Evolutionary conservation across 148 eudicot genomes (phyloP), one percentile per base, ranked within the genome.

Genomic region (Drosera capensis): DNA sequence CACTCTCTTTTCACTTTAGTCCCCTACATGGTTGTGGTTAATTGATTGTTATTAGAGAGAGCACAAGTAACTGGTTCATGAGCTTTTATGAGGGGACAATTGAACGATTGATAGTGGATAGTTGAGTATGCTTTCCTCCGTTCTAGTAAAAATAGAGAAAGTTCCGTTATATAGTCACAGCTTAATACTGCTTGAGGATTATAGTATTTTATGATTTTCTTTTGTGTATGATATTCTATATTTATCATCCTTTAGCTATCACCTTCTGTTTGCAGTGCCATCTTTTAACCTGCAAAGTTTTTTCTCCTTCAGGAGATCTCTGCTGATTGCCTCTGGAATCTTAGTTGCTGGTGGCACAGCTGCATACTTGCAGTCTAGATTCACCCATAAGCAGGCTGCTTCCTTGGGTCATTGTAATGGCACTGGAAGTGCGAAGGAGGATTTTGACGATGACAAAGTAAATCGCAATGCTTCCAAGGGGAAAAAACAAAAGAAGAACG

Each of bases 271-370:
- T 34, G 6, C 13, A 34, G 38, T 9, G n/a, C 38, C 38, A 34
- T 34, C 5, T 34, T 57, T 14, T 13, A 12, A 7, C 48, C 25
- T 34, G 36, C 34, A 8, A 45, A 15, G 44, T 26, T 28, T 21
- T 18, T 40, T 61, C n/a, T 37, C 41, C 40, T 66, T 46, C 76
- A 90, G 97, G 80, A 90, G 78, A 62, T 65, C 86, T 48, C 46
- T 90, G 36, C 60, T 90, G 58, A 51, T 90, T 66, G 93, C 97
- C 23, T 63, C 95, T 54, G 81, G 93, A 23, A 60, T 84, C 23
- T 53, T 73, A 43, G 93, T 68, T 60, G 94, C 81, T 49, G 85
- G 95, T 57, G 92, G 97, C 54, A 60, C 86, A 48, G 85, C 87
- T 56, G 87, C 71, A 14, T 90, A 80, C 49, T 57, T 78, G 64